Percentiles rank a stretch among this genome's conserved stretches.
Evolutionary conservation across 2,329 filamentous ascomycete species (phyloP).

Genomic region (Ilyonectria mors-panacis): DNA sequence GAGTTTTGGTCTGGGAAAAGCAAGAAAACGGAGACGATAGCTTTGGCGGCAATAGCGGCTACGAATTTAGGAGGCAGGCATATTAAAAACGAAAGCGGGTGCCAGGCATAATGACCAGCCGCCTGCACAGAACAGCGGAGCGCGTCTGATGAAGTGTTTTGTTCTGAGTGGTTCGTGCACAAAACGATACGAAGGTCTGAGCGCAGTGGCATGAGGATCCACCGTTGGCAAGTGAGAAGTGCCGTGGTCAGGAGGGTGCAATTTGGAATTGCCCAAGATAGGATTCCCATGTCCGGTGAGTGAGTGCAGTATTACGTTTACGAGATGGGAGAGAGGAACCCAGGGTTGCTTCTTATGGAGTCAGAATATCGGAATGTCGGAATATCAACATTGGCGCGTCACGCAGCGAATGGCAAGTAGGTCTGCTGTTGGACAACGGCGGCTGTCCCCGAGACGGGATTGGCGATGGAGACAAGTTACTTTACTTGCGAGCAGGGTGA

Average conservation of each 20-base stretch:
- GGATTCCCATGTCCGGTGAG: background rate
- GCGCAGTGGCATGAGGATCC: background rate
- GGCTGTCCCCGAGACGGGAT: background rate
- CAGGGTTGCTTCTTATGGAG: background rate
- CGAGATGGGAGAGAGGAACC: background rate
- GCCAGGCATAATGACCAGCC: background rate
- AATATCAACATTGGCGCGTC: background rate
- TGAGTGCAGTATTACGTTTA: background rate
- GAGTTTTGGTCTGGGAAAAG: too few relatives aligned
- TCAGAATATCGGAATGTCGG: background rate
- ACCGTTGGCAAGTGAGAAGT: background rate
- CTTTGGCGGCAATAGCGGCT: background rate
- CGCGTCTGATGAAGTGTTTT: background rate
- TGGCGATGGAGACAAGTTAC: background rate
- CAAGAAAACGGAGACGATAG: too few relatives aligned
- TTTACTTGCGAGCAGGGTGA: too few relatives aligned
- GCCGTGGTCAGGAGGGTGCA: background rate
- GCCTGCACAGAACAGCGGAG: background rate
- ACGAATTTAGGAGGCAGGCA: background rate
- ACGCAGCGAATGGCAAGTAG: too few relatives aligned
- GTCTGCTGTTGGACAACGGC: background rate
- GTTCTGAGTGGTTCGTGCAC: background rate
- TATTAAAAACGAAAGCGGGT: background rate
- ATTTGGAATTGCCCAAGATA: background rate
- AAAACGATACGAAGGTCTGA: background rate